These are phyloP conservation scores for Salvia rosmarinus DNA, from an alignment of 257 asterid species.

Conservation along the genomic window DNA sequence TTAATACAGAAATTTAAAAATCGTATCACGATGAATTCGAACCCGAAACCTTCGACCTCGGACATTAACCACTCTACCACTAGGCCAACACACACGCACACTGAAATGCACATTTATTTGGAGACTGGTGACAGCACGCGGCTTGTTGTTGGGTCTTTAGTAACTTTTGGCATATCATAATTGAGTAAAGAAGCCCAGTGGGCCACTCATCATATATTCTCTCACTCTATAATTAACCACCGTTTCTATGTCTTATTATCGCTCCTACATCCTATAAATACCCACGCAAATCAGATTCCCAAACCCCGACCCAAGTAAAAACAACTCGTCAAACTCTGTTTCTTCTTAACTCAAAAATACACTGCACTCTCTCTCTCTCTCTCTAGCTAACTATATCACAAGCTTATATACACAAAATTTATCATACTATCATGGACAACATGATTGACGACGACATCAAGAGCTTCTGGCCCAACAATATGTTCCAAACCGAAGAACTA, in stretches of 20 bases:
- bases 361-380: neutral
- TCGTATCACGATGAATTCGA: too few relatives aligned
- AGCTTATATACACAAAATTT: neutral
- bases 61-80: too few relatives aligned
- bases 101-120: neutral
- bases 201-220: neutral
- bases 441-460: slow-evolving; percentile 13
- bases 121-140: neutral
- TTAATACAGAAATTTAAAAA: too few relatives aligned
- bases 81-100: too few relatives aligned
- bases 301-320: slow-evolving; percentile 4
- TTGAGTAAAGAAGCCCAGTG: neutral
- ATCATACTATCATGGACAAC: neutral
- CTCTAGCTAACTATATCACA: neutral
- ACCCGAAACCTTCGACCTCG: too few relatives aligned
- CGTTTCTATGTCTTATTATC: neutral
- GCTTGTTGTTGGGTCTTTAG: neutral
- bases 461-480: neutral
- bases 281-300: slow-evolving; percentile 11
- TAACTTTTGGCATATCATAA: neutral
- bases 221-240: neutral
- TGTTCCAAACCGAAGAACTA: slow-evolving; percentile 1
- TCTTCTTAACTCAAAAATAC: neutral
- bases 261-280: neutral
- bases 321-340: neutral